Evolutionary conservation across 2,329 filamentous ascomycete species (phyloP).

Genomic region (Alternaria sp.): DNA sequence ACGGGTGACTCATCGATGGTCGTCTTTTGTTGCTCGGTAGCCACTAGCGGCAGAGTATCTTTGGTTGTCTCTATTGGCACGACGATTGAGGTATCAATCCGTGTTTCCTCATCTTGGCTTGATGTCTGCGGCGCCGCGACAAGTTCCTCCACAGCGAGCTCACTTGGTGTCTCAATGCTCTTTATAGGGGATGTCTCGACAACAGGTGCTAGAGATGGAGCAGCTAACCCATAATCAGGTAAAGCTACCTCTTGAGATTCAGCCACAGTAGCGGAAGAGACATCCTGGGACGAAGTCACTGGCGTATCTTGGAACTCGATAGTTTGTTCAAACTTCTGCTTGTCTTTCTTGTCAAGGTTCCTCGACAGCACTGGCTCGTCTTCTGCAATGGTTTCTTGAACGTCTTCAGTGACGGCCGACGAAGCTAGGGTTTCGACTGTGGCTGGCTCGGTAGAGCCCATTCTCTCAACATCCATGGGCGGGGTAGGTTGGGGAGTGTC

Average conservation of each 20-base stretch:
- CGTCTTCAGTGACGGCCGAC: background rate
- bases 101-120: constrained; percentile 43
- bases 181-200: background rate
- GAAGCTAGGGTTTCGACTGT: background rate
- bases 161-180: background rate
- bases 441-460: background rate
- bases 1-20: constrained; percentile 4
- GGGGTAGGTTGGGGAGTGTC: background rate
- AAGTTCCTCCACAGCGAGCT: constrained; percentile 1
- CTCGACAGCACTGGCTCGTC: constrained; percentile 21
- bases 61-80: constrained; percentile 7
- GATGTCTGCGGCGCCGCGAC: constrained; percentile 19
- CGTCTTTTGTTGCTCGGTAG: background rate
- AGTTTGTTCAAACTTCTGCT: constrained; percentile 39
- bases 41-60: background rate
- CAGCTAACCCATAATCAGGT: background rate
- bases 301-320: constrained; percentile 4
- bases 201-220: background rate
- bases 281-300: background rate
- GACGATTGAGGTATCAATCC: constrained; percentile 29
- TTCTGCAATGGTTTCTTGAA: constrained; percentile 11
- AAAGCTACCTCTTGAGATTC: constrained; percentile 1
- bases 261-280: background rate
- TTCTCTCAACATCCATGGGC: constrained; percentile 2
- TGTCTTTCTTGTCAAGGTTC: constrained; percentile 38